Conservation (phyloP, 306 rosid species). For the Fragaria vesca region DNA sequence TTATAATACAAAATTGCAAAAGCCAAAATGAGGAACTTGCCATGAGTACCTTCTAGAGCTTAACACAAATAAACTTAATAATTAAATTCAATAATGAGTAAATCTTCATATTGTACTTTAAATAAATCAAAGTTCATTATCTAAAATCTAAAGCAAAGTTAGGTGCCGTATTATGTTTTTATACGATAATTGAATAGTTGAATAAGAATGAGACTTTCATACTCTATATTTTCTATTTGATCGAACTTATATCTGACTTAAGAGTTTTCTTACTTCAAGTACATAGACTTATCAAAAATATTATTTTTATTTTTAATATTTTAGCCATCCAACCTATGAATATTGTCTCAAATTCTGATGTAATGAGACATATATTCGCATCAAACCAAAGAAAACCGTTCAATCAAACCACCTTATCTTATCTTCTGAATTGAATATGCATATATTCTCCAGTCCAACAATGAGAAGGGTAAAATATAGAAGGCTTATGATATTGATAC, state of each 20-base stretch:
- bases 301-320: not conserved
- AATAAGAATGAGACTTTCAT: not conserved
- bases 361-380: not conserved
- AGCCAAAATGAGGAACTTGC: not conserved
- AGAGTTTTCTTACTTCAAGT: too few relatives aligned
- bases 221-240: too few relatives aligned
- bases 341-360: not conserved
- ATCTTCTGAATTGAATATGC: not conserved
- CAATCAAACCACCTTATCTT: conserved; percentile 9
- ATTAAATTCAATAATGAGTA: too few relatives aligned
- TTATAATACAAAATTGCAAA: not conserved
- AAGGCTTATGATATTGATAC: not conserved
- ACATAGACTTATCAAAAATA: not conserved
- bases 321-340: not conserved
- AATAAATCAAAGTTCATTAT: too few relatives aligned
- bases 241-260: not conserved
- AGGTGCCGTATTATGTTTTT: too few relatives aligned
- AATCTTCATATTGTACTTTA: too few relatives aligned
- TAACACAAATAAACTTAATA: too few relatives aligned
- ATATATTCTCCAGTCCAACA: not conserved
- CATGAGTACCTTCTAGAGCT: not conserved
- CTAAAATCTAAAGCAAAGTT: too few relatives aligned
- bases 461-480: not conserved
- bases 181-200: too few relatives aligned
- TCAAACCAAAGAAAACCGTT: not conserved